phyloP scores from a whole-genome alignment of 768 basidiomycete genomes.

The Suillus subluteus region DNA sequence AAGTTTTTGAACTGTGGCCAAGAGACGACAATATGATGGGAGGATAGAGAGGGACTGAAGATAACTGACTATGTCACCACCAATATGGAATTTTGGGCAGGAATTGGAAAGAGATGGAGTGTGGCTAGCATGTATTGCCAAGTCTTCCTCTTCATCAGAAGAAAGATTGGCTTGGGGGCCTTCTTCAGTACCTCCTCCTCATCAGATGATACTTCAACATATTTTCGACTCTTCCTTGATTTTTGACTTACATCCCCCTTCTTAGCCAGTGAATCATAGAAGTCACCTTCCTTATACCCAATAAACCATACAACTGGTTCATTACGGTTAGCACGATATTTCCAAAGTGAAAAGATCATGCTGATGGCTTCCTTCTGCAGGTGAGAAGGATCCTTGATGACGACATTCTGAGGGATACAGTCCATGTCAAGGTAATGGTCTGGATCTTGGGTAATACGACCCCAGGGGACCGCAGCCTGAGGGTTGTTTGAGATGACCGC shows the following conservation, averaged over 20 bases:
- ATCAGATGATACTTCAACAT: not conserved
- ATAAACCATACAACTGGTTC: too few relatives aligned
- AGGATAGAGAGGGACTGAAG: not conserved
- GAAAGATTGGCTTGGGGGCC: not conserved
- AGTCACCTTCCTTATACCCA: too few relatives aligned
- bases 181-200: not conserved
- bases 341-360: too few relatives aligned
- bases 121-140: not conserved
- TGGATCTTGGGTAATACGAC: not conserved
- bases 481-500: not conserved
- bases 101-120: not conserved
- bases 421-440: not conserved
- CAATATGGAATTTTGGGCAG: not conserved
- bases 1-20: not conserved
- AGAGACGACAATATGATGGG: not conserved
- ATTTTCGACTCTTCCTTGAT: not conserved
- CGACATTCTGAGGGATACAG: too few relatives aligned
- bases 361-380: too few relatives aligned
- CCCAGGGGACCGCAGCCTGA: not conserved
- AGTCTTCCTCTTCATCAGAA: not conserved
- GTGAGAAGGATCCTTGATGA: too few relatives aligned
- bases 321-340: too few relatives aligned
- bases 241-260: not conserved
- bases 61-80: not conserved
- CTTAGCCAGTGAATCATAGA: not conserved